Percentiles rank a stretch among this genome's conserved stretches.
phyloP scores from a whole-genome alignment of 164 flowering plant species.

The Aristolochia californica region DNA sequence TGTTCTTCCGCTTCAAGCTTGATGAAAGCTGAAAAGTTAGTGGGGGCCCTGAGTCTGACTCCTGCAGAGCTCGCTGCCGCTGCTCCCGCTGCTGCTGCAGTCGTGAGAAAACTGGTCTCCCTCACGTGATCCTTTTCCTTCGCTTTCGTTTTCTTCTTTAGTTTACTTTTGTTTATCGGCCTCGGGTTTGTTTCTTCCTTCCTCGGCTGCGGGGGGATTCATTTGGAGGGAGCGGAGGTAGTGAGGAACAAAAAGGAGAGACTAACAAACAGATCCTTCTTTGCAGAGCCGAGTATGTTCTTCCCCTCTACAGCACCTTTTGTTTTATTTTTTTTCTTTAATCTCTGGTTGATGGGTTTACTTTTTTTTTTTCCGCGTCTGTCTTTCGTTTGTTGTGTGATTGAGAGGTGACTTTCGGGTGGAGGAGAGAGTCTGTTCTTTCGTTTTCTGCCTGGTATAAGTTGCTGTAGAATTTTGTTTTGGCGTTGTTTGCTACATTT shows the following conservation, averaged over 20 bases:
- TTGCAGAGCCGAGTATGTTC: constrained; percentile 10
- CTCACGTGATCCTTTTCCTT: constrained; percentile 12
- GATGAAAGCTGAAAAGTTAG: no score
- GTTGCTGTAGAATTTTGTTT: no score
- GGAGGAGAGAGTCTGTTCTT: no score
- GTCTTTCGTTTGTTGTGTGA: no score
- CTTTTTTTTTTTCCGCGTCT: not conserved
- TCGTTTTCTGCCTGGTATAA: no score
- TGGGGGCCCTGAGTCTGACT: no score
- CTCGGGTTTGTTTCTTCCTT: not conserved
- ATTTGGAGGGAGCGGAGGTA: not conserved
- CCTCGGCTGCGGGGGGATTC: constrained; percentile 8
- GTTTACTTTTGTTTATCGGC: not conserved
- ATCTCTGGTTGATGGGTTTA: not conserved
- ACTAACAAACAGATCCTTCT: constrained; percentile 13
- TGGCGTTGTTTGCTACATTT: no score
- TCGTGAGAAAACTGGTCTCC: not conserved
- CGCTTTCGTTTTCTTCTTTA: constrained; percentile 6
- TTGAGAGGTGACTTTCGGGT: no score
- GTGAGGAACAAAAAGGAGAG: not conserved
- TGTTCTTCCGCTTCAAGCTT: no score
- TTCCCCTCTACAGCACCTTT: not conserved
- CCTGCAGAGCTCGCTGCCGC: no score
- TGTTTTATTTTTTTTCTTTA: not conserved
- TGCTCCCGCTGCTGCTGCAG: no score